Conservation (phyloP, 352 stramenopile genomes). For the Elongisporangium prolatum region DNA sequence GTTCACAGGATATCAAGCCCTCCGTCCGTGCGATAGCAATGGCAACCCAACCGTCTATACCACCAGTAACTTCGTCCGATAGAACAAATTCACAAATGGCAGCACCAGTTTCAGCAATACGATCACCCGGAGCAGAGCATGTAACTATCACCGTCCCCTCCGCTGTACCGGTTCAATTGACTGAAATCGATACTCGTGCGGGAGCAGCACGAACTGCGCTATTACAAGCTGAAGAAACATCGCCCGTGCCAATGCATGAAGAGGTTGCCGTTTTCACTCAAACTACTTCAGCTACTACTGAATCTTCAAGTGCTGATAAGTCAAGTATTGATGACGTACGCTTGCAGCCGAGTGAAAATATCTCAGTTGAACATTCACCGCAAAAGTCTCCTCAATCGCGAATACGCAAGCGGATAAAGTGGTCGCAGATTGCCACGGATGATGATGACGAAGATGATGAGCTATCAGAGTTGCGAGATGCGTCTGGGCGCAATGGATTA, state of each 20-base stretch:
- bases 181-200: conserved; percentile 1
- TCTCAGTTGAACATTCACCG: neutral
- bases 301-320: neutral
- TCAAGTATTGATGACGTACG: neutral
- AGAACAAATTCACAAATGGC: neutral
- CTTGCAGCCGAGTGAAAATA: neutral
- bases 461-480: conserved; percentile 21
- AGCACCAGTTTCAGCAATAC: neutral
- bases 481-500: neutral
- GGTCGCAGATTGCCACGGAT: conserved; percentile 35
- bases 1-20: neutral
- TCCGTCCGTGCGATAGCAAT: neutral
- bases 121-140: neutral
- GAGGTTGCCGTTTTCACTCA: neutral
- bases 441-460: conserved; percentile 41
- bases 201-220: conserved; percentile 2
- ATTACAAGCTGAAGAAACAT: conserved; percentile 7
- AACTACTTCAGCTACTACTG: neutral
- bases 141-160: neutral
- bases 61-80: neutral
- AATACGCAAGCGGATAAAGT: conserved; percentile 38
- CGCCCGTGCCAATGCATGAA: neutral
- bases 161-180: neutral
- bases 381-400: conserved; percentile 8
- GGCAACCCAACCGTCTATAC: neutral